phyloP scores from a whole-genome alignment of 2,329 filamentous ascomycete species.

The Monosporascus sp. region DNA sequence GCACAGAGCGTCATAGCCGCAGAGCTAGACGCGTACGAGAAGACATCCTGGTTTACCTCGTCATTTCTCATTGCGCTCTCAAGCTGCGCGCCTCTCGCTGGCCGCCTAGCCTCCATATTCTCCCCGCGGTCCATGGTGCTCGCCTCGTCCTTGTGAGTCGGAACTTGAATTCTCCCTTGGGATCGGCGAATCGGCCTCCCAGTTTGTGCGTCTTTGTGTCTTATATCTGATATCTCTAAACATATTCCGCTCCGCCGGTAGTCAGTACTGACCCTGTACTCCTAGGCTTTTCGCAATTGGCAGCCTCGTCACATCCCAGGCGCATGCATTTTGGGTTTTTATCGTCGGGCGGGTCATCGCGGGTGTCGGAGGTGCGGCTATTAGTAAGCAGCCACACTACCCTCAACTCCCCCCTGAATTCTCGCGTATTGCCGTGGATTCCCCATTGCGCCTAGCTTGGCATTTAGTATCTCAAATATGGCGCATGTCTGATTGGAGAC shows the following conservation, averaged over 20 bases:
- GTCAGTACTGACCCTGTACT: background rate
- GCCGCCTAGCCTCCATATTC: conserved; percentile 70
- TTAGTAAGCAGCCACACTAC: conserved; percentile 31
- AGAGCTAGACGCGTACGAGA: conserved; percentile 68
- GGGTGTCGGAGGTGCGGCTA: conserved; percentile 65
- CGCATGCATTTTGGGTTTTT: conserved; percentile 56
- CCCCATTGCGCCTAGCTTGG: too few relatives aligned
- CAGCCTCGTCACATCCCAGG: conserved; percentile 57
- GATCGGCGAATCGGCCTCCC: too few relatives aligned
- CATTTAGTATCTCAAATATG: background rate
- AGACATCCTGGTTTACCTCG: conserved; percentile 76
- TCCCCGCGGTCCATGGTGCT: conserved; percentile 62
- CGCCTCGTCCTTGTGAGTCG: conserved; percentile 41
- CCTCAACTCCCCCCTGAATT: background rate
- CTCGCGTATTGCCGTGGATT: too few relatives aligned
- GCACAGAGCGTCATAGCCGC: conserved; percentile 72
- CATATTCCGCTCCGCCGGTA: background rate
- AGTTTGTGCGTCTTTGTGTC: too few relatives aligned
- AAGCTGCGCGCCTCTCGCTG: conserved; percentile 61
- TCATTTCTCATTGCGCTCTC: conserved; percentile 63
- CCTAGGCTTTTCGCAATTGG: conserved; percentile 51
- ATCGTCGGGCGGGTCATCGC: conserved; percentile 63
- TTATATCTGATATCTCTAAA: background rate
- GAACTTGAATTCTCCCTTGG: conserved; percentile 21
- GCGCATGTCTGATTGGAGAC: background rate